Percentiles rank a stretch among this genome's conserved stretches.
Evolutionary conservation across 495 filamentous ascomycete species (phyloP).

Genomic region (Penicillium mononematosum): DNA sequence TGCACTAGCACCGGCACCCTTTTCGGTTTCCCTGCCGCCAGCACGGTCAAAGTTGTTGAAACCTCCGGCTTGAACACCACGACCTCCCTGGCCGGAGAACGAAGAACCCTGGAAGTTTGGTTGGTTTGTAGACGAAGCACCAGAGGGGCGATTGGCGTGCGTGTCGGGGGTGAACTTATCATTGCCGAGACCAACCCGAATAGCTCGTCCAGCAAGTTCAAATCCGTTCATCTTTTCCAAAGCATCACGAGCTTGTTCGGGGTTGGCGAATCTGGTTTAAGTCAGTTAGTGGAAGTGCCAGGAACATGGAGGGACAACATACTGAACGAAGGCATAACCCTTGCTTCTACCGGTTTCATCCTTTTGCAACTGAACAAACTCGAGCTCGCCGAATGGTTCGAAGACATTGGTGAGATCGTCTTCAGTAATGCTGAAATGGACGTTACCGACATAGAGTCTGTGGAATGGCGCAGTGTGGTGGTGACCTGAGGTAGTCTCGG

Average conservation of each 20-base stretch:
- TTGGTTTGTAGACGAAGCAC: slow-evolving; percentile 61
- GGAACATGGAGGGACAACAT: slow-evolving; percentile 43
- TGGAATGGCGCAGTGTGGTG: slow-evolving; percentile 89
- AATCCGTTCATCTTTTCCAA: slow-evolving; percentile 99
- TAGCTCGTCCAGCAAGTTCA: slow-evolving; percentile 94
- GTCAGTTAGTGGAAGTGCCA: slow-evolving; percentile 13
- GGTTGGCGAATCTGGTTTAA: slow-evolving; percentile 76
- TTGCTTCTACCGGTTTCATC: slow-evolving; percentile 87
- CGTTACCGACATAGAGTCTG: slow-evolving; percentile 98
- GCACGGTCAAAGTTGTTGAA: slow-evolving; percentile 87
- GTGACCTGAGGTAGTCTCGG: slow-evolving; percentile 63
- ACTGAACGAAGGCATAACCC: slow-evolving; percentile 99
- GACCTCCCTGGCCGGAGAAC: slow-evolving; percentile 89
- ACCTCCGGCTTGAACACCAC: slow-evolving; percentile 79
- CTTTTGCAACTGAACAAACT: slow-evolving; percentile 96
- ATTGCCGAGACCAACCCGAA: slow-evolving; percentile 98
- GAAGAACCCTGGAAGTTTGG: slow-evolving; percentile 87
- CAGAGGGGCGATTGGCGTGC: slow-evolving; percentile 87
- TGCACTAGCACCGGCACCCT: slow-evolving; percentile 86
- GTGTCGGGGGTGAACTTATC: slow-evolving; percentile 99
- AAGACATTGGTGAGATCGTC: slow-evolving; percentile 94
- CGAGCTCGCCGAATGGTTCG: slow-evolving; percentile 95
- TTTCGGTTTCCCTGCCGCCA: slow-evolving; percentile 86
- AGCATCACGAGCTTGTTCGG: slow-evolving; percentile 86
- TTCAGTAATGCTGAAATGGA: slow-evolving; percentile 99